Evolutionary conservation across 2,329 filamentous ascomycete species (phyloP), one percentile per base, ranked within the genome.

Genomic region (Mariannaea elegans): DNA sequence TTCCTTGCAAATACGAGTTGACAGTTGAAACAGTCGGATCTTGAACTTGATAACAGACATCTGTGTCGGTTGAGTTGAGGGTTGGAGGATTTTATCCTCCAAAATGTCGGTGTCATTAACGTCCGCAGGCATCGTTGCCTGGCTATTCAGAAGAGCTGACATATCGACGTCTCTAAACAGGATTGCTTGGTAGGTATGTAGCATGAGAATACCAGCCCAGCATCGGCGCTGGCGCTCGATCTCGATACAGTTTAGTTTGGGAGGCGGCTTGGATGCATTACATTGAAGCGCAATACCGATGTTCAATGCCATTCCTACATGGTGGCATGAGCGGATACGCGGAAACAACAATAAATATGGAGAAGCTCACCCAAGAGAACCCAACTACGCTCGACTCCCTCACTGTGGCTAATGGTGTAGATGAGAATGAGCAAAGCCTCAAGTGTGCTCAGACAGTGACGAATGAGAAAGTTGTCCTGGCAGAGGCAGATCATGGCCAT

Each of bases 141-240:
- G 58, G 34, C 60, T 61, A 34, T 57, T 59, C 13, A 31, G 41
- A 1, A 65, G 61, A 24, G 46, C 58, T 0, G 55, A 58, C 5
- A 62, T 4, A 24, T 65, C 61, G 7, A 59, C 42, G 44, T 67
- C 65, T 5, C 60, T 51, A 48, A 62, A 67, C 2, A 65, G 38
- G 9, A 67, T 21, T 5, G 57, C 59, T 36, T 67, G 65, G 21
- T 58, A 41, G 2, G 59, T 65, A 18, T 67, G 57, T 0, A 67
- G 53, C 6, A 61, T 56, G 23, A 65, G 32, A 5, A 67, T 56
- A 14, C 61, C 65, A 4, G 62, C 59, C 65, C 65, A 67, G 24
- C 65, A 65, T 6, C 65, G 63, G 10, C 63, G 52, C 3, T 61
- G 61, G 3, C 65, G 41, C 32, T 67, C 61, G 9, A 23, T 45